Evolutionary conservation across 352 stramenopile species (phyloP).

Genomic region (Thraustochytrium striatum): DNA sequence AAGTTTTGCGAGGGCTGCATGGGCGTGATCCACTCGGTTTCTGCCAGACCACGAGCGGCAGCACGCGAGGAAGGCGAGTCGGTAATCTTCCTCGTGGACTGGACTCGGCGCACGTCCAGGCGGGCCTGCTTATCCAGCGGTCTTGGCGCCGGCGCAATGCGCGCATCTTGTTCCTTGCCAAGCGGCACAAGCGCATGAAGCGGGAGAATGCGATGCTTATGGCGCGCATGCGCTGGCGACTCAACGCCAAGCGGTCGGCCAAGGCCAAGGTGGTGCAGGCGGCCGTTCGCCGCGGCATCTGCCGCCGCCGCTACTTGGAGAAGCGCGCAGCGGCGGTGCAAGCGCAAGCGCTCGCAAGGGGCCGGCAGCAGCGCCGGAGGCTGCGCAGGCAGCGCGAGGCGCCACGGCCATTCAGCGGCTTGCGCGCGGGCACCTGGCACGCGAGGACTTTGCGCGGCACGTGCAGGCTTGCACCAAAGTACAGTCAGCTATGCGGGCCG

Average conservation of each 20-base stretch:
- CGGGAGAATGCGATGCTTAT: slow-evolving; percentile 20
- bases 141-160: not conserved
- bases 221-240: slow-evolving; percentile 31
- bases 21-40: slow-evolving; percentile 22
- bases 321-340: not conserved
- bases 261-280: slow-evolving; percentile 35
- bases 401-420: not conserved
- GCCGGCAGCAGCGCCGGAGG: no score
- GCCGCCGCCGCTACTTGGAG: not conserved
- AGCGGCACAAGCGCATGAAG: not conserved
- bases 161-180: not conserved
- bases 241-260: not conserved
- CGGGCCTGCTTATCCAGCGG: slow-evolving; percentile 2
- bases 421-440: not conserved
- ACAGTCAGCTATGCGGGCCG: not conserved
- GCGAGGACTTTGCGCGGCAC: not conserved
- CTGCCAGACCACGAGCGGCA: slow-evolving; percentile 24
- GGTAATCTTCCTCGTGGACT: slow-evolving; percentile 27
- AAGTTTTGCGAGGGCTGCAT: slow-evolving; percentile 38
- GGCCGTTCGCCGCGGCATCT: not conserved
- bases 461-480: not conserved
- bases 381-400: not conserved
- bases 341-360: not conserved
- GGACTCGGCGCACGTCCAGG: slow-evolving; percentile 16
- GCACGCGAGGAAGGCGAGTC: not conserved